Evolutionary conservation across 768 basidiomycete species (phyloP).

Genomic region (Candolleomyces eurysporus): DNA sequence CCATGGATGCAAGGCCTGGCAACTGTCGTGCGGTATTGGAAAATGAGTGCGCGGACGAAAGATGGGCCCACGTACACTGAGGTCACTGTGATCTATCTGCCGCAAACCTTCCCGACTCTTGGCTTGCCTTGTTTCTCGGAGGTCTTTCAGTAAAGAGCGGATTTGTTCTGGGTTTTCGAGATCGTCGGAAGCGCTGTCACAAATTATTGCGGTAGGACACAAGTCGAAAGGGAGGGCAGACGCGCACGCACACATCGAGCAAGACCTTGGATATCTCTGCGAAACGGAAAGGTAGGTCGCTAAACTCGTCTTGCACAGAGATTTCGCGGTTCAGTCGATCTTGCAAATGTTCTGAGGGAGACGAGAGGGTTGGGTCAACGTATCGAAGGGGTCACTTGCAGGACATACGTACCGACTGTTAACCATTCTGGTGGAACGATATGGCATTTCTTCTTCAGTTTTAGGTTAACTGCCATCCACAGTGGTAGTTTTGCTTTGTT

Average conservation of each 20-base stretch:
- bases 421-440: constrained; percentile 92
- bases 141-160: constrained; percentile 83
- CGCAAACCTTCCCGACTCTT: constrained; percentile 87
- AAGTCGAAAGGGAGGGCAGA: neutral
- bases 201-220: neutral
- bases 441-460: constrained; percentile 91
- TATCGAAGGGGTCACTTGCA: neutral
- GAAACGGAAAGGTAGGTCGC: constrained; percentile 81
- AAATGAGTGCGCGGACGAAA: neutral
- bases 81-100: constrained; percentile 76
- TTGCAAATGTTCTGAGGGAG: constrained; percentile 73
- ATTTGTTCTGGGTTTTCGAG: constrained; percentile 81
- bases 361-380: neutral
- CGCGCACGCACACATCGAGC: constrained; percentile 76
- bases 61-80: constrained; percentile 54
- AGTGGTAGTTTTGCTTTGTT: constrained; percentile 83
- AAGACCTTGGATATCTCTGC: constrained; percentile 89
- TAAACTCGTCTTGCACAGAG: constrained; percentile 61
- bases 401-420: constrained; percentile 64
- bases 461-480: constrained; percentile 95
- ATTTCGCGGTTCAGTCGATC: constrained; percentile 74
- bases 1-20: constrained; percentile 83
- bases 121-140: constrained; percentile 94
- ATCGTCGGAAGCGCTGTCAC: constrained; percentile 82
- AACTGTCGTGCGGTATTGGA: constrained; percentile 44